Evolutionary conservation across 805 yeast genomes (phyloP), one percentile per base, ranked within the genome.

Genomic region (Candida insectorum): DNA sequence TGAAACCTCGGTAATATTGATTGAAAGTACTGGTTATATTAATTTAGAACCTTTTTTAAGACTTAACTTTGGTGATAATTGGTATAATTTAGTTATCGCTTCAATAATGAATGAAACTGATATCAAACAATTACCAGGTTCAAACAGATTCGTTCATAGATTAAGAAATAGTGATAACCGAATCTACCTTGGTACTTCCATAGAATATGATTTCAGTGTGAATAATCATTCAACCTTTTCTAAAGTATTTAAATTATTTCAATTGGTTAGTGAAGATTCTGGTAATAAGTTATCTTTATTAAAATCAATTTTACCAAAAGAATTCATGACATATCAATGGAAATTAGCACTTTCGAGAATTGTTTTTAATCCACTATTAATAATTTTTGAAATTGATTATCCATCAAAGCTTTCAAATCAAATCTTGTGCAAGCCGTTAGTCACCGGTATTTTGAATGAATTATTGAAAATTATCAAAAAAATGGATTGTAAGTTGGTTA

Each of bases 381-480:
- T 88, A 16, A 50, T 85, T 8, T 79, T 89, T 49, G 96, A 87
- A 57, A 73, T 75, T 37, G 77, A 82, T 4, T 69, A 62, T 43
- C 87, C 94, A 2, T 62, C 59, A 23, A 58, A 71, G 32, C 65
- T 89, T 33, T 62, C 71, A 21, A 62, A 69, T 24, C 86, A 85
- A 54, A 82, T 87, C 28, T 66, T 88, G 40, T 91, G 94, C 18
- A 85, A 85, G 54, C 97, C 96, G 7, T 67, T 89, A 40, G 71
- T 86, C 15, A 74, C 85, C 13, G 97, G 97, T 2, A 63, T 87
- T 29, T 77, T 86, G 38, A 70, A 73, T 32, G 97, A 89, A 63
- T 60, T 86, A 24, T 69, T 79, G 43, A 77, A 80, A 20, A 79
- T 89, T 32, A 75, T 83, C 41, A 82, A 79, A 55, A 74, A 80